Evolutionary conservation across 1,284 basidiomycete species (phyloP), one percentile per base, ranked within the genome.

Genomic region (Pisolithus thermaeus): DNA sequence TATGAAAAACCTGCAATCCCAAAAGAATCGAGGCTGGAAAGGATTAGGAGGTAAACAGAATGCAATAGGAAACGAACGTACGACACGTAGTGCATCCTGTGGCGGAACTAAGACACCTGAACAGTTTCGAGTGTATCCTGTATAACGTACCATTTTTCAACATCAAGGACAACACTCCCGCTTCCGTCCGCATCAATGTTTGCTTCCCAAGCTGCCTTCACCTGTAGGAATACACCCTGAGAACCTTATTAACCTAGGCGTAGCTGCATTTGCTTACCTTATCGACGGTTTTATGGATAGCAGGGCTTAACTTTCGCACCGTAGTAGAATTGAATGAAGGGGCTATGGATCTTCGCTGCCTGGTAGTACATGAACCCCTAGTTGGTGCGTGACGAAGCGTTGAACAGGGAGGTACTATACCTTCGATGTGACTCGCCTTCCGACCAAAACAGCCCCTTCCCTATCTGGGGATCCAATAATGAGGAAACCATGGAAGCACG

Each of bases 1-100:
- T 83, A 77, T 0, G 75, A 76, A 56, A 83, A 82, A 0, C 80
- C 79, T 1, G 79, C 76, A 39, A 82, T 79, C 6, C 80, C 80
- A 47, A 81, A 73, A 2, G 73, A 75, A 61, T 84, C 79, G 7
- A 83, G 70, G 7, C 79, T 80, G 37, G 6, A 39, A n/a, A 47
- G 25, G 7, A 27, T 27, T 7, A 27, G 5, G 20, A 4, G 9
- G 14, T 30, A 48, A 27, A 49, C 45, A 46, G 20, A 8, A 12
- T 16, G 7, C 14, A 3, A 39, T 8, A 39, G 38, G 8, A 20
- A 14, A 14, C 27, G 27, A 30, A 43, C 42, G 14, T 18, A 46
- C 44, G 44, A 46, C 6, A 46, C 22, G 22, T 36, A 18, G 32
- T 36, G 22, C 44, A 46, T 46, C 44, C 44, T 46, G 27, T 28